Evolutionary conservation across 805 yeast genomes (phyloP), one percentile per base, ranked within the genome.

Genomic region (Kluyveromyces wickerhamii): DNA sequence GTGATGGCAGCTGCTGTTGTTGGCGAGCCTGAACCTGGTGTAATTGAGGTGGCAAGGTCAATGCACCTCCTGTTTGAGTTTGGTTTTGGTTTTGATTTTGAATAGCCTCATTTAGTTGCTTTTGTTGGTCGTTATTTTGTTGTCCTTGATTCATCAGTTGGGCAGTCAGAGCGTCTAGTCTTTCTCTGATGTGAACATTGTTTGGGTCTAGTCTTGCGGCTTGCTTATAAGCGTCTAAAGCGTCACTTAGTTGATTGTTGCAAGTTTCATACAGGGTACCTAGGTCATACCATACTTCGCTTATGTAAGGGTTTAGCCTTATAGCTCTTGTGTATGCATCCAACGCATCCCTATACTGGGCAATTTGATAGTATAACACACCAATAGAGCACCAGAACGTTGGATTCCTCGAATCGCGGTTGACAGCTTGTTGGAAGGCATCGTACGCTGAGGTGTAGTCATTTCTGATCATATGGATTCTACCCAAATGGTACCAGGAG

Each of bases 291-390:
- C 98, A 92, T 17, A 92, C 98, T 61, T 92, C 98, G 40, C 92
- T 77, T 45, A 92, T 82, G 65, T 88, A 88, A 11, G 98, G 98
- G 50, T 92, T 92, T 51, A 92, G 72, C 48, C 96, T 72, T 41
- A 92, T 92, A 8, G 98, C 98, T 37, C 97, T 70, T 6, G 97
- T 88, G 63, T 92, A 92, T 11, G 98, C 98, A 58, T 92, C 97
- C 44, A 92, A 67, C 2, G 98, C 98, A 57, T 92, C 98, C 38
- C 95, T 72, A 63, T 85, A 92, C 65, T 92, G 98, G 38, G 92
- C 77, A 40, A 92, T 89, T 62, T 92, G 96, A 61, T 89, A 92
- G 63, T 92, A 92, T 39, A 92, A 69, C 11, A 92, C 98, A 57
- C 98, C 98, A 51, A 83, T 82, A 21, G 88, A 79, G 49, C 94